These are phyloP conservation scores for Ceratocystis ficicola DNA, from an alignment of 2,329 filamentous ascomycete genomes.

Conservation along the genomic window DNA sequence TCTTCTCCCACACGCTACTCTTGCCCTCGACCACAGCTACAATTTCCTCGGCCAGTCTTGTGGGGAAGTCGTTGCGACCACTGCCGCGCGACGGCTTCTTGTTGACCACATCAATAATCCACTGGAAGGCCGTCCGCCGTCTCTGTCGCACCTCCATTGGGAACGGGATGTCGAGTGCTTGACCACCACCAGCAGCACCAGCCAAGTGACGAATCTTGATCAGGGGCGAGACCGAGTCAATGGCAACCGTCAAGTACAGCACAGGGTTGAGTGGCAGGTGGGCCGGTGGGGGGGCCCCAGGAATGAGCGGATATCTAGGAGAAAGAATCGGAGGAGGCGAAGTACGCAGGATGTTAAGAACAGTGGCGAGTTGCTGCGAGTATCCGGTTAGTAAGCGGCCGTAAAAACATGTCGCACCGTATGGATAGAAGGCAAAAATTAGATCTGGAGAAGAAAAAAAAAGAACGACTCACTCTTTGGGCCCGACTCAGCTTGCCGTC, in stretches of 20 bases:
- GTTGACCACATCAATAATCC: conserved; percentile 76
- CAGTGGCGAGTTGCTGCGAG: conserved; percentile 64
- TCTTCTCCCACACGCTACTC: conserved; percentile 73
- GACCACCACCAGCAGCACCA: conserved; percentile 76
- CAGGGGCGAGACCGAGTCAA: conserved; percentile 86
- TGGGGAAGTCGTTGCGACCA: conserved; percentile 59
- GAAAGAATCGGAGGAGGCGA: conserved; percentile 66
- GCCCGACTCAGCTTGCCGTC: conserved; percentile 82
- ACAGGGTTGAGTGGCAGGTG: conserved; percentile 83
- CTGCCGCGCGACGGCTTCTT: conserved; percentile 64
- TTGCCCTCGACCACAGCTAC: conserved; percentile 77
- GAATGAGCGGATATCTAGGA: conserved; percentile 57
- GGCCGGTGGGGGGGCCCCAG: conserved; percentile 60
- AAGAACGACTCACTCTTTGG: conserved; percentile 55
- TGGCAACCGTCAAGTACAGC: conserved; percentile 75
- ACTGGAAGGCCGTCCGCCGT: conserved; percentile 65
- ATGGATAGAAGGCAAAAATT: neutral
- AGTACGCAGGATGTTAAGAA: conserved; percentile 76
- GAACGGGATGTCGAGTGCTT: conserved; percentile 66
- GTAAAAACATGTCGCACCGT: neutral
- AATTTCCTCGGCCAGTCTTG: conserved; percentile 73
- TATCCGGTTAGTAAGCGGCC: neutral
- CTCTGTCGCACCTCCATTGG: conserved; percentile 66
- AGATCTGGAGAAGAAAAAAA: conserved; percentile 12
- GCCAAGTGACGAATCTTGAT: conserved; percentile 64